Evolutionary conservation across 345 rosid species (phyloP).

Genomic region (Syzygium aqueum): DNA sequence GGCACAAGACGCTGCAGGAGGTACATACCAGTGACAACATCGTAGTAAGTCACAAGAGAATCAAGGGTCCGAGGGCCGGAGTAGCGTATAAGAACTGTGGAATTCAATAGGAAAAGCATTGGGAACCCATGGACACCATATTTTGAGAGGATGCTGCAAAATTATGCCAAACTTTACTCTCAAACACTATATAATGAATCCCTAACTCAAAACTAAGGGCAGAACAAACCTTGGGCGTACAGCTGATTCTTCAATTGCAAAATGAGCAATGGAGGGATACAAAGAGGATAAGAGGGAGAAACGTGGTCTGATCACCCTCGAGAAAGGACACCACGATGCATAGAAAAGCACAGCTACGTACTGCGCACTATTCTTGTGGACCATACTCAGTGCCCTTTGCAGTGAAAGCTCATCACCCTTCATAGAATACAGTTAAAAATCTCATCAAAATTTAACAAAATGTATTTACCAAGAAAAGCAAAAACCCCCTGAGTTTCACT

Average conservation of each 20-base stretch:
- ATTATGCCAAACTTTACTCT: slow-evolving; percentile 5
- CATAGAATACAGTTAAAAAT: slow-evolving; percentile 8
- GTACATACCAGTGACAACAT: slow-evolving; percentile 56
- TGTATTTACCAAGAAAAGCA: not conserved
- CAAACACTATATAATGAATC: not conserved
- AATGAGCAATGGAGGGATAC: slow-evolving; percentile 62
- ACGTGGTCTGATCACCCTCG: slow-evolving; percentile 58
- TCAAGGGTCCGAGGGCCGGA: slow-evolving; percentile 60
- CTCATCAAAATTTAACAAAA: not conserved
- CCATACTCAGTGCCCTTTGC: slow-evolving; percentile 58
- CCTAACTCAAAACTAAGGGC: not conserved
- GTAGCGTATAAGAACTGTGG: slow-evolving; percentile 59
- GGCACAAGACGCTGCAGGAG: not conserved
- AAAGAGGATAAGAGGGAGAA: slow-evolving; percentile 58
- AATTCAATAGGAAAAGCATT: slow-evolving; percentile 69
- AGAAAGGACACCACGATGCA: slow-evolving; percentile 97
- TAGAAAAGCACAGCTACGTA: slow-evolving; percentile 85
- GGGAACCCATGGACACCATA: slow-evolving; percentile 98
- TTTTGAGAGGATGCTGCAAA: slow-evolving; percentile 77
- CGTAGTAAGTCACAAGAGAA: slow-evolving; percentile 67
- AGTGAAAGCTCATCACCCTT: slow-evolving; percentile 84
- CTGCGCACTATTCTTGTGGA: slow-evolving; percentile 40
- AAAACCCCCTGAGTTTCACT: not conserved
- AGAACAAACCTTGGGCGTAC: slow-evolving; percentile 72
- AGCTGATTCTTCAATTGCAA: slow-evolving; percentile 74